Base-by-base conservation (phyloP, 2,329 filamentous ascomycete genomes). In the Karstenula rhodostoma region DNA sequence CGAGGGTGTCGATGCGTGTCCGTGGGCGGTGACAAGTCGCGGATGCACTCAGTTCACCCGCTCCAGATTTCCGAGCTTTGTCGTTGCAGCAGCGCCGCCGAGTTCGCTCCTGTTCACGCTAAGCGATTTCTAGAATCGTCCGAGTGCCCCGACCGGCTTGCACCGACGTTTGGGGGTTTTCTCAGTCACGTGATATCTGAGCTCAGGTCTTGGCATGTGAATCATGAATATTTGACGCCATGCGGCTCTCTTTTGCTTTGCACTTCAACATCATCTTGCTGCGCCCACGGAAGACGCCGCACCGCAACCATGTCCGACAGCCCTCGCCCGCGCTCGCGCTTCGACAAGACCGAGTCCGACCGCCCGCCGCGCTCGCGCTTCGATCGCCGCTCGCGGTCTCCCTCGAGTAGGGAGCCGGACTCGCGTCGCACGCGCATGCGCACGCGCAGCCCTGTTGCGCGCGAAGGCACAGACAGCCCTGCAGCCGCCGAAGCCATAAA, bases 241-340 rank as follows among this genome's bases (percentile, higher is more conserved):
- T n/a, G n/a, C n/a, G n/a, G n/a, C n/a, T n/a, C n/a, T n/a, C n/a
- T n/a, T n/a, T n/a, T n/a, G n/a, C 40, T 13, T 27, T 19, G 29
- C 40, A 22, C 19, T 51, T 33, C 22, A 19, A 32, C 33, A 57
- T 43, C 53, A 50, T 23, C n/a, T 49, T 53, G 35, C 53, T 46
- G 23, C 42, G 15, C 15, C 35, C 15, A 12, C 35, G 25, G 13
- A 17, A 17, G 23, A 19, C 44, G 44, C 44, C 58, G 56, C 56
- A 57, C 44, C 58, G 56, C 56, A 57, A 62, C 35, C 53, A 62
- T 62, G 60, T 53, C 60, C 33, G 53, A 95, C 72, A 85, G 90
- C 65, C 91, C 94, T 69, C 87, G 89, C 62, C 96, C 96, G 84
- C 90, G 93, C 64, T 97, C 93, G 74, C 93, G 94, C 78, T 97